Conservation (phyloP, 2,329 filamentous ascomycete genomes). For the Alternaria brassicicola region DNA sequence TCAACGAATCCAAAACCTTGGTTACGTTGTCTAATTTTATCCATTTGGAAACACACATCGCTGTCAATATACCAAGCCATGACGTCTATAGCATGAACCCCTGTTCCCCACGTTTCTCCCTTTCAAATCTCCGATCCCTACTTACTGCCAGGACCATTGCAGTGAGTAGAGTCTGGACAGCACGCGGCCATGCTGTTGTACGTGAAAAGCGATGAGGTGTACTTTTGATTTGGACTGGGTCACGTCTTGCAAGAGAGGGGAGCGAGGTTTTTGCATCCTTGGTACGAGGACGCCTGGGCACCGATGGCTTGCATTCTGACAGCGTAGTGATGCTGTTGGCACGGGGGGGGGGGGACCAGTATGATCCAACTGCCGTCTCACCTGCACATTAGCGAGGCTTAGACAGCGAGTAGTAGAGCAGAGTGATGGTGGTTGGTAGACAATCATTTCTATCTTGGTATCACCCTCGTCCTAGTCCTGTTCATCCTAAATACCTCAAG, state of each 20-base stretch:
- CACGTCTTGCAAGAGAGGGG: too few species aligned
- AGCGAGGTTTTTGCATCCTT: too few species aligned
- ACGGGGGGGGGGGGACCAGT: not conserved
- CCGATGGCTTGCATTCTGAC: too few species aligned
- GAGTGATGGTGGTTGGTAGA: not conserved
- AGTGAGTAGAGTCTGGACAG: not conserved
- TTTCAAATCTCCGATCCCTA: not conserved
- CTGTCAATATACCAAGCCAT: conserved; percentile 1
- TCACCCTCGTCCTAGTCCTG: not conserved
- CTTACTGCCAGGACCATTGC: not conserved
- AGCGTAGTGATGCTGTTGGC: not conserved
- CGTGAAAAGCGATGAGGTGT: too few species aligned
- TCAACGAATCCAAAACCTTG: not conserved
- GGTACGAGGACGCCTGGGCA: too few species aligned
- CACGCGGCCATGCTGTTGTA: too few species aligned
- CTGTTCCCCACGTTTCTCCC: not conserved
- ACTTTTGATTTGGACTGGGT: too few species aligned
- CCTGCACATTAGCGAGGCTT: not conserved
- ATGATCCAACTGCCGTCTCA: not conserved
- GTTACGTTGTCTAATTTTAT: not conserved
- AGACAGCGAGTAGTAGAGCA: not conserved
- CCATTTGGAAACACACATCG: not conserved
- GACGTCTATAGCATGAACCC: not conserved
- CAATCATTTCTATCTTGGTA: not conserved
- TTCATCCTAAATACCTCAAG: not conserved